phyloP scores from a whole-genome alignment of 2,329 filamentous ascomycete genomes.

The Didymella arachidicola region DNA sequence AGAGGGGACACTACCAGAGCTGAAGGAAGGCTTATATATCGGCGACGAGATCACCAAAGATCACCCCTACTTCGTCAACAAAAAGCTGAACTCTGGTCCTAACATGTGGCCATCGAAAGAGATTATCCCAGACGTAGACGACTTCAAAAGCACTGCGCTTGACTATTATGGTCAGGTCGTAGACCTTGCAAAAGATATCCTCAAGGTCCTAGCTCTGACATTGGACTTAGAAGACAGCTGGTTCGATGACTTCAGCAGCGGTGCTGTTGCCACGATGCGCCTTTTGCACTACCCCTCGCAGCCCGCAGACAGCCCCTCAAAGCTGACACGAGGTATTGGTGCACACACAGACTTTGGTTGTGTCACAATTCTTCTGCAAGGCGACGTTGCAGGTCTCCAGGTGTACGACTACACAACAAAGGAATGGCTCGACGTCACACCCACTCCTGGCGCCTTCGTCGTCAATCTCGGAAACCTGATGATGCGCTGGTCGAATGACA shows the following conservation, averaged over 20 bases:
- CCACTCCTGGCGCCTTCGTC: constrained; percentile 78
- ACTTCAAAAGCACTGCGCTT: constrained; percentile 47
- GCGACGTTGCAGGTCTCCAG: constrained; percentile 68
- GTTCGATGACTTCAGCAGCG: constrained; percentile 49
- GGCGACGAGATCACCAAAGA: constrained; percentile 52
- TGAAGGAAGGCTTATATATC: constrained; percentile 55
- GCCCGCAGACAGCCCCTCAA: constrained; percentile 34
- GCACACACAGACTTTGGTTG: constrained; percentile 56
- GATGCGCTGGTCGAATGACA: constrained; percentile 54
- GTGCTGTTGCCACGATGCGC: constrained; percentile 53
- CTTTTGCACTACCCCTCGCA: constrained; percentile 55
- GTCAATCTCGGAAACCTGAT: constrained; percentile 75
- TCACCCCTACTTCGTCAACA: constrained; percentile 51
- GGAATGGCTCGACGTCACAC: constrained; percentile 80
- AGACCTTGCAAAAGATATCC: constrained; percentile 52
- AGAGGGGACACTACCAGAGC: constrained; percentile 52
- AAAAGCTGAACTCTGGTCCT: constrained; percentile 41
- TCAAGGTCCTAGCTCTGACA: constrained; percentile 53
- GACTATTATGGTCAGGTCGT: constrained; percentile 54
- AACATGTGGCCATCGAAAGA: constrained; percentile 51
- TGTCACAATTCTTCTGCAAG: constrained; percentile 54
- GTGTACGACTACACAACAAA: constrained; percentile 75
- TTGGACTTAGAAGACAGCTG: constrained; percentile 50
- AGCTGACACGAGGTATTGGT: constrained; percentile 52
- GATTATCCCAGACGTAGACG: constrained; percentile 27